Evolutionary conservation across 495 filamentous ascomycete species (phyloP), one percentile per base, ranked within the genome.

Genomic region (Beverwykella pulmonaria): DNA sequence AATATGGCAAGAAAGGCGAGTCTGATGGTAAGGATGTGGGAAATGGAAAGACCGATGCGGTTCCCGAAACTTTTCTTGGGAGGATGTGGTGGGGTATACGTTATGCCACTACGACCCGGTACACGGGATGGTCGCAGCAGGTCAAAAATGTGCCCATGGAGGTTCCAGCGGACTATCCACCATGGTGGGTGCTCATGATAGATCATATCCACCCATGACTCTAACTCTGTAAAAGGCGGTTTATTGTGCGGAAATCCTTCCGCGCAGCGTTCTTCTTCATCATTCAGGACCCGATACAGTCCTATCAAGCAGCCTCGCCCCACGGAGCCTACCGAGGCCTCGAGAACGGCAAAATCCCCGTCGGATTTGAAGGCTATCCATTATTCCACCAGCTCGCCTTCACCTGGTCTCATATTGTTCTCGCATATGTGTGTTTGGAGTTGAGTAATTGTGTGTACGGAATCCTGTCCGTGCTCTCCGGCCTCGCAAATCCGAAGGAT

Each of bases 131-230:
- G 63, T 59, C 53, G 19, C 27, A 61, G 19, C 56, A 67, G 27
- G 56, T 48, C 46, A 61, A 67, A 30, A 61, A 67, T 49, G 64
- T 67, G 19, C 64, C 19, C 9, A 53, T 47, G 23, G 56, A 53
- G 22, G 32, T 47, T 19, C 26, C 56, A 1, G 47, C 56, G 5
- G 20, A 67, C 29, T 61, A 67, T 61, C 57, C 64, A 1, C 34
- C 23, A 20, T 67, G 56, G 64, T 66, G 20, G 17, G 44, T 41
- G 8, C 25, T n/a, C 15, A 17, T 36, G 8, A 30, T 30, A 22
- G 14, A 41, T 36, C 1, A 4, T 14, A 14, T 23, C 2, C 8
- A 19, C n/a, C n/a, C 19, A 23, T 58, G 22, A 2, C 1, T 2
- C 27, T 48, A n/a, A 10, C 20, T 34, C 1, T 30, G 23, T 46